Conservation (phyloP, 1,284 basidiomycete genomes). For the Chalciporus piperatoides region DNA sequence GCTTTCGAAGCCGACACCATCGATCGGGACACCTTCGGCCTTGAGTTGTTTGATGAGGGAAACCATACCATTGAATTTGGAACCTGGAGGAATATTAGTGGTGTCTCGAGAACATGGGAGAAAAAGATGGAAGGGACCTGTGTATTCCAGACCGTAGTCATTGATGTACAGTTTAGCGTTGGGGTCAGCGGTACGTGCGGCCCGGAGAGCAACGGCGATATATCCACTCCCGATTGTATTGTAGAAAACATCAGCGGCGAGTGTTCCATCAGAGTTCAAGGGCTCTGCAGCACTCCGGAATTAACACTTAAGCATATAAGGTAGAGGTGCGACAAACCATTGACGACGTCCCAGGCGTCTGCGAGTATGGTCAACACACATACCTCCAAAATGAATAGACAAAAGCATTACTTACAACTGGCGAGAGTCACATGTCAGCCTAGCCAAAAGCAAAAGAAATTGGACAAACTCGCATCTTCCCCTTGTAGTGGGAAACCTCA, state of each 20-base stretch:
- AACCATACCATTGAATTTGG: constrained; percentile 20
- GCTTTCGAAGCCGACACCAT: constrained; percentile 17
- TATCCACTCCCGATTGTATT: constrained; percentile 11
- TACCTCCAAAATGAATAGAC: not conserved
- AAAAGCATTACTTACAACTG: constrained; percentile 15
- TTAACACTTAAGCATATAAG: not conserved
- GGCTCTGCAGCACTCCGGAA: constrained; percentile 9
- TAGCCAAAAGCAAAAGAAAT: too few species aligned
- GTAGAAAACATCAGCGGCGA: constrained; percentile 16
- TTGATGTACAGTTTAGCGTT: constrained; percentile 21
- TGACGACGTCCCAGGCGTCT: constrained; percentile 26
- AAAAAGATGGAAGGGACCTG: constrained; percentile 3
- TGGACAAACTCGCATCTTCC: constrained; percentile 13
- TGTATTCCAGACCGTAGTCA: constrained; percentile 19
- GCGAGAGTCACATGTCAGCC: not conserved
- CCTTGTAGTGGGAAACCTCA: constrained; percentile 15
- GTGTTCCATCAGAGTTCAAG: constrained; percentile 15
- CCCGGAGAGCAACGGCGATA: constrained; percentile 16
- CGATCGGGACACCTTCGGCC: too few species aligned
- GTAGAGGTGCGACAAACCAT: constrained; percentile 13
- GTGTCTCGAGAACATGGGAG: not conserved
- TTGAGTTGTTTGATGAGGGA: not conserved
- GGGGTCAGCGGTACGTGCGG: constrained; percentile 17
- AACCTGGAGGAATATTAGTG: not conserved
- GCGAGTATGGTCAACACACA: not conserved